Evolutionary conservation across 176 grass and related monocot species (phyloP).

Genomic region (Hordeum marinum): DNA sequence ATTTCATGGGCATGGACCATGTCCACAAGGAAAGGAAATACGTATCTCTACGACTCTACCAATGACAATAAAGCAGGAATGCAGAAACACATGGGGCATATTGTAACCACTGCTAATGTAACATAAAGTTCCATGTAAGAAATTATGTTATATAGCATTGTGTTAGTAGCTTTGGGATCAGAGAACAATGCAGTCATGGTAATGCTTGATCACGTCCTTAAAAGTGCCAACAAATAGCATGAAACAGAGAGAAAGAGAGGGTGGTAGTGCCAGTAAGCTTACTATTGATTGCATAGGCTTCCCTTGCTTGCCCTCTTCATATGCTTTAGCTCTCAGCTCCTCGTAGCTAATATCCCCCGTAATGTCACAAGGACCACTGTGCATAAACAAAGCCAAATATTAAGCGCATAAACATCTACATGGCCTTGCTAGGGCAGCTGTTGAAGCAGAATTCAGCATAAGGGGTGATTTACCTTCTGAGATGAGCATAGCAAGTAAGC

Average conservation of each 20-base stretch:
- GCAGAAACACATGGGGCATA: neutral
- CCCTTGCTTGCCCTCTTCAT: slow-evolving; percentile 71
- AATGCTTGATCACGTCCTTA: neutral
- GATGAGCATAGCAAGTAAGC: slow-evolving; percentile 86
- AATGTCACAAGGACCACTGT: slow-evolving; percentile 81
- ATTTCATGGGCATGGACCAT: neutral
- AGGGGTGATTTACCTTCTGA: slow-evolving; percentile 39
- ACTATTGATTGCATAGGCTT: slow-evolving; percentile 74
- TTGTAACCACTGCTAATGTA: neutral
- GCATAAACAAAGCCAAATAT: neutral
- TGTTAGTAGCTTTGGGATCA: neutral
- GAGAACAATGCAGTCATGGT: neutral
- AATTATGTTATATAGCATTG: neutral
- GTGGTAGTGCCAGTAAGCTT: slow-evolving; percentile 15
- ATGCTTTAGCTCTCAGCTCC: slow-evolving; percentile 76
- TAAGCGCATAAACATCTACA: neutral
- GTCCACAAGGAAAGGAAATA: neutral
- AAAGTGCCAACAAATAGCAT: neutral
- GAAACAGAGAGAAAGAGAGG: neutral
- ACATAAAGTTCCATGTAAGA: neutral
- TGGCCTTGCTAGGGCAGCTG: neutral
- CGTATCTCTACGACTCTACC: neutral
- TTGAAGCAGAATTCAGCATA: neutral
- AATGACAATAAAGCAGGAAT: neutral
- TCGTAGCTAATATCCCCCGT: slow-evolving; percentile 77